Base-by-base conservation (phyloP, 2,329 filamentous ascomycete genomes). In the Ascochyta viciae-villosae region DNA sequence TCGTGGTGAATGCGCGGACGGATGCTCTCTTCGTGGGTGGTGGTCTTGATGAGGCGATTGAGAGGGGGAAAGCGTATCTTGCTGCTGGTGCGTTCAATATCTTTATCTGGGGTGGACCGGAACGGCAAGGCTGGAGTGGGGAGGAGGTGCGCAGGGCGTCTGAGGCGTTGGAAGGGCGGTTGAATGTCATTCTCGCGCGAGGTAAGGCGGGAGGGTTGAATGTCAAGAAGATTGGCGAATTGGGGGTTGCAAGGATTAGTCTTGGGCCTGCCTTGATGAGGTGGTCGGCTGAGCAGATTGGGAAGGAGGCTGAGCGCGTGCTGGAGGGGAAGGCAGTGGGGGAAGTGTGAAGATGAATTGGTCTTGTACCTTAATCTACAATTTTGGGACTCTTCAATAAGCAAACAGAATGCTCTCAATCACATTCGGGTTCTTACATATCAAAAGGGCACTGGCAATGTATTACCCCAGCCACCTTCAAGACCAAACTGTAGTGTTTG, bases 81-180 rank as follows among this genome's bases (percentile, higher is more conserved):
- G 80, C 76, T 0, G 84, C 84, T 2, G 86, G 85, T 0, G 86
- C 85, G 0, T 82, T 79, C 12, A 86, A 82, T 0, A 78, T 85
- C 0, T 88, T 87, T 73, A 83, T 86, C 47, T 88, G 84, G 84
- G 85, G 85, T 13, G 83, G 78, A 1, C 63, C 74, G 0, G 71
- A 71, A 16, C 57, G 33, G 67, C 78, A 13, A 71, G 83, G 37
- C 3, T 70, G 55, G 61, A 58, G 39, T 9, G 56, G 53, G 44
- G 63, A 50, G 23, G 72, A 73, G 47, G 65, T 74, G 54, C 61
- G 44, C 57, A 58, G 39, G 26, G 60, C 62, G 16, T 24, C 12
- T 6, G 50, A 64, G 47, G 70, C 55, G 33, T 59, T 74, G 31
- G 58, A 54, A 16, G 72, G 72, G 2, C 54, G 54, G 45, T 34